Evolutionary conservation across 257 asterid genomes (phyloP).

Genomic region (Plantago major): DNA sequence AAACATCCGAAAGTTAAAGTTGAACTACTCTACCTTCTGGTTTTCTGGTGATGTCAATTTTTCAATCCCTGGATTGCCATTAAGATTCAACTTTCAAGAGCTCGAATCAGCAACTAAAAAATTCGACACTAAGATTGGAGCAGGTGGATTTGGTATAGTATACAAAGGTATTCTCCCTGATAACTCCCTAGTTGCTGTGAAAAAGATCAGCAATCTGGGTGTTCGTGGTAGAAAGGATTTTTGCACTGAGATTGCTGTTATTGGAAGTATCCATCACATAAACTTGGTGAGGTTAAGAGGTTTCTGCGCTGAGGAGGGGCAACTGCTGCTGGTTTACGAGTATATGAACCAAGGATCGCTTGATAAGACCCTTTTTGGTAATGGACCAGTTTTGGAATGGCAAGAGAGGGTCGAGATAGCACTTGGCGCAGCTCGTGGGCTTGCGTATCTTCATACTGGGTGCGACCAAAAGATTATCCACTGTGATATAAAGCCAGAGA

Average conservation of each 20-base stretch:
- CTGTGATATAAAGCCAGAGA: conserved; percentile 78
- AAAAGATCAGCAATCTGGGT: conserved; percentile 46
- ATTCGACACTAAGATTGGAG: conserved; percentile 54
- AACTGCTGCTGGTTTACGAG: conserved; percentile 65
- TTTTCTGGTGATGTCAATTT: conserved; percentile 39
- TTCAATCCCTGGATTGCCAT: conserved; percentile 58
- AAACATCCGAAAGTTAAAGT: conserved; percentile 15
- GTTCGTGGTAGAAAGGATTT: conserved; percentile 59
- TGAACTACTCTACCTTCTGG: conserved; percentile 13
- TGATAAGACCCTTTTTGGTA: conserved; percentile 56
- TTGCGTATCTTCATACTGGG: conserved; percentile 64
- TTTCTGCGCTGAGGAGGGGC: conserved; percentile 51
- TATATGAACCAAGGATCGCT: conserved; percentile 73
- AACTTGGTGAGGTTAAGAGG: conserved; percentile 70
- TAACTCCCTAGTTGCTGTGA: conserved; percentile 58
- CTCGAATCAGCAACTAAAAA: conserved; percentile 49
- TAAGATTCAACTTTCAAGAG: conserved; percentile 46
- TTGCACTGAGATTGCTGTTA: conserved; percentile 58
- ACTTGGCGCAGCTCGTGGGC: conserved; percentile 68
- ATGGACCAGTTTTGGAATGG: conserved; percentile 66
- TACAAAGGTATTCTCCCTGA: conserved; percentile 55
- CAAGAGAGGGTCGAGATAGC: conserved; percentile 57
- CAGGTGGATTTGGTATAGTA: conserved; percentile 74
- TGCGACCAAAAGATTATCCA: conserved; percentile 71
- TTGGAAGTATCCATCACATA: conserved; percentile 69